phyloP scores from a whole-genome alignment of 2,329 filamentous ascomycete species.

The Arthrobotrys entomopaga region DNA sequence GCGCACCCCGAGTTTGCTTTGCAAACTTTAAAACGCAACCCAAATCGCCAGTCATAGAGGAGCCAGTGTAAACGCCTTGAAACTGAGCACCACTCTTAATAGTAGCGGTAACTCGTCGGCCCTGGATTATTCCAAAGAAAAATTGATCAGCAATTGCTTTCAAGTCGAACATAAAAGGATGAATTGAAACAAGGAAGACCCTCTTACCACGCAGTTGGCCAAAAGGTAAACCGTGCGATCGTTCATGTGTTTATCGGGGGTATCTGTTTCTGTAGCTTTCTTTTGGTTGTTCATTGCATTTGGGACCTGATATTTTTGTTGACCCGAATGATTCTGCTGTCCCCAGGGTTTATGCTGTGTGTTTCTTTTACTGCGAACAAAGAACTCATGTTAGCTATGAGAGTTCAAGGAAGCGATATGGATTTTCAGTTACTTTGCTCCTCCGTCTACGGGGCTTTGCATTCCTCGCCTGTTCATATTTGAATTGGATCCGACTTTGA shows the following conservation, averaged over 20 bases:
- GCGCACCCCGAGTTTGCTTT: conserved; percentile 56
- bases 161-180: background rate
- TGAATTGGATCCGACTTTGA: conserved; percentile 48
- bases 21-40: conserved; percentile 58
- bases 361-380: conserved; percentile 40
- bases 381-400: conserved; percentile 6
- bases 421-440: conserved; percentile 27
- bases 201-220: conserved; percentile 57
- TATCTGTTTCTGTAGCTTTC: conserved; percentile 58
- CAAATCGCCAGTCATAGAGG: conserved; percentile 57
- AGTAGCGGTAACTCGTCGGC: conserved; percentile 56
- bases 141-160: background rate
- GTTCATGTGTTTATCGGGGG: conserved; percentile 59
- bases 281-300: conserved; percentile 50
- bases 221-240: conserved; percentile 58
- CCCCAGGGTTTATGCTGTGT: conserved; percentile 47
- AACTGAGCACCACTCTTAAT: conserved; percentile 59
- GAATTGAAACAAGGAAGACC: background rate
- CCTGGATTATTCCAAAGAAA: conserved; percentile 26
- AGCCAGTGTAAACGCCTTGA: conserved; percentile 57
- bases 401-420: background rate
- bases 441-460: conserved; percentile 51
- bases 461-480: conserved; percentile 48
- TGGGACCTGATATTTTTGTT: conserved; percentile 48
- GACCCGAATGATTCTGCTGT: conserved; percentile 44